phyloP scores from a whole-genome alignment of 1,139 yeast species.

The Blastobotrys buckinghamii region DNA sequence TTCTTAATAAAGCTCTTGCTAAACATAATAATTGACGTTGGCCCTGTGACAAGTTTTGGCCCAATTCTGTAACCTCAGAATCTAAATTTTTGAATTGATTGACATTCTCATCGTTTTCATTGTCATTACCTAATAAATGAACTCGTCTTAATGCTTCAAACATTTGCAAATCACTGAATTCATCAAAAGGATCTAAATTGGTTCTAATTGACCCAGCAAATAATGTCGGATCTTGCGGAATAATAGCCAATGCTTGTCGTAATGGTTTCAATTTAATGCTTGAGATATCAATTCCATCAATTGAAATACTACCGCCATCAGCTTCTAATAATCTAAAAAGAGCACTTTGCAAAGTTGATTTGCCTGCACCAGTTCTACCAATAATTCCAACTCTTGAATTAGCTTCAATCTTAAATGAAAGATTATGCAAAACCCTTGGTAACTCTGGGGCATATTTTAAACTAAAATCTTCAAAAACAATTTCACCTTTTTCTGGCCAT shows the following conservation, averaged over 20 bases:
- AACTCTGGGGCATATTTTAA: constrained; percentile 53
- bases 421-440: constrained; percentile 47
- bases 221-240: constrained; percentile 69
- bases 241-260: constrained; percentile 55
- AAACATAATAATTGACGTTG: constrained; percentile 70
- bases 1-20: constrained; percentile 61
- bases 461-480: constrained; percentile 50
- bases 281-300: constrained; percentile 54
- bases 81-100: constrained; percentile 32
- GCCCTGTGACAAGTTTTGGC: constrained; percentile 67
- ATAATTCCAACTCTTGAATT: constrained; percentile 73
- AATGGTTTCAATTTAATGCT: constrained; percentile 49
- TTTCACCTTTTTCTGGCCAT: constrained; percentile 39
- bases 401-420: constrained; percentile 47
- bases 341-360: constrained; percentile 62
- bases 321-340: constrained; percentile 66
- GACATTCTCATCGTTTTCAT: background rate
- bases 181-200: constrained; percentile 58
- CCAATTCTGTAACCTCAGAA: constrained; percentile 50
- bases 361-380: constrained; percentile 82
- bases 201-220: constrained; percentile 58
- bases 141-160: constrained; percentile 34
- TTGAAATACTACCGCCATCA: constrained; percentile 44
- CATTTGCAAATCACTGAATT: constrained; percentile 40
- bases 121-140: background rate